Base-by-base conservation (phyloP, 164 flowering plant species). In the Chimonanthus praecox region DNA sequence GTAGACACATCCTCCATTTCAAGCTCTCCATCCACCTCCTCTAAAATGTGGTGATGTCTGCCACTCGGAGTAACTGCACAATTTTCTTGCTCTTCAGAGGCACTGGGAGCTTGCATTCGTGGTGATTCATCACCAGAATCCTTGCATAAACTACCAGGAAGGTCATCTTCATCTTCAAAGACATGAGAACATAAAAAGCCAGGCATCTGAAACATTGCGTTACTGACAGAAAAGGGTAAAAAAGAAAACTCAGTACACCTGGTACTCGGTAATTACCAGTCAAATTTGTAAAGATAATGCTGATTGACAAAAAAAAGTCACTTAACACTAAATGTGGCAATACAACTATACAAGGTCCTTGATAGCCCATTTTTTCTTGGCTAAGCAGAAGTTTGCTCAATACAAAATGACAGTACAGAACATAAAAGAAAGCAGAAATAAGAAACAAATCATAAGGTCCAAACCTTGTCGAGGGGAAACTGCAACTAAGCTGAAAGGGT, bases 1-100 rank as follows among this genome's bases (percentile, higher is more conserved):
- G 47, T 88, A 76, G 91, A 90, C 47, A 88, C 94, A 88, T 90
- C 98, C 86, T 89, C 94, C 97, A 92, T 91, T 82, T 92, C 97
- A 77, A 94, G 91, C 80, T 92, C 98, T 54, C 88, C 97, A 84
- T 90, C 97, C 61, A 89, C 93, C 67, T 88, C 97, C 82, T 92
- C 90, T 69, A 89, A 83, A 60, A 88, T 87, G 83, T 79, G 82
- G 71, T 90, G 92, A 47, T 86, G 90, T 81, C 87, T 85, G 71
- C 90, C 96, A 83, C 73, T 88, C 67, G 88, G 88, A 70, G 91
- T 83, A 65, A 73, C 87, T 4, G 76, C 72, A 65, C 71, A 64
- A 64, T 74, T 77, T 74, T 87, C 89, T 54, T 71, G 67, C 64
- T 84, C 85, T 54, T 79, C 86, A 9, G 73, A 68, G 74, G 78